Evolutionary conservation across 2,329 filamentous ascomycete genomes (phyloP), one percentile per base, ranked within the genome.

Genomic region (Aspergillus ibericus): DNA sequence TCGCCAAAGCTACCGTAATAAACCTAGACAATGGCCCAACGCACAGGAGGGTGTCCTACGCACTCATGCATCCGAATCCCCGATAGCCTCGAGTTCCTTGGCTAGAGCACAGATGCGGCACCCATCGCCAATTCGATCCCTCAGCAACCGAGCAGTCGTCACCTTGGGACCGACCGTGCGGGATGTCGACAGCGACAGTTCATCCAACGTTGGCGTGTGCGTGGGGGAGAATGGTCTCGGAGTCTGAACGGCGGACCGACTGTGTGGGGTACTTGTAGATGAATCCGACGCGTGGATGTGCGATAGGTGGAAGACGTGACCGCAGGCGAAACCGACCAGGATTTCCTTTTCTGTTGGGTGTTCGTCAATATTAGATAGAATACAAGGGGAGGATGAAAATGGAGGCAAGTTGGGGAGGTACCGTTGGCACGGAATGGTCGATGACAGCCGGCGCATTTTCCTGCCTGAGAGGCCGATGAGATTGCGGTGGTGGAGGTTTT

Each of bases 131-230:
- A 93, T 82, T 60, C 85, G 85, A 67, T 93, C 89, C 65, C 87
- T 83, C 59, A 96, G 76, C 55, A 96, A 73, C 63, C 92, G 84
- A 38, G 93, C 92, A 71, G 92, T 91, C 63, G 90, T 95, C 27
- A 96, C 92, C 76, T 97, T 97, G 29, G 88, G 86, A 0, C 91
- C 90, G 6, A 98, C 87, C 54, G 89, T 91, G 36, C 78, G 73
- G 53, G 76, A 77, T 44, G 64, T 72, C 46, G 64, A 68, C 47
- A 67, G 62, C 34, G 66, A 60, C 25, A 56, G 53, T 22, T 74
- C 72, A 5, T 75, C 67, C 12, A 65, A 36, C 5, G 68, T 62
- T 16, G 49, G 55, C 2, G 56, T 59, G 18, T 54, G 61, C 7
- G 60, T 56, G 12, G 56, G 60, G 20, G 68, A 50, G 61, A 68